These are phyloP conservation scores for Sugiyamaella paludigena DNA, from an alignment of 1,139 yeast species.

Conservation along the genomic window DNA sequence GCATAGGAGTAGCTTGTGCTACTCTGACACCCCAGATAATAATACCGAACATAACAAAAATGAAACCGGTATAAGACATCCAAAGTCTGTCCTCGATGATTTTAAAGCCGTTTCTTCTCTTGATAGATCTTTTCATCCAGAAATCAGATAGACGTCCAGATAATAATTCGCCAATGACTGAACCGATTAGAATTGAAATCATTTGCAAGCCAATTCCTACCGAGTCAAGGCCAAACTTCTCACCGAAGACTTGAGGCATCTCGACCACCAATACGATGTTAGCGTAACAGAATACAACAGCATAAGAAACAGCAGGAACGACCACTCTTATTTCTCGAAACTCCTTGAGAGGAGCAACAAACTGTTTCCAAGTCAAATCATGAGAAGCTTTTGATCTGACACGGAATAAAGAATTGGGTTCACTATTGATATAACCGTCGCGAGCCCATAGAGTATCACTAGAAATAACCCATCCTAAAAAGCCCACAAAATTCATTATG, in stretches of 20 bases:
- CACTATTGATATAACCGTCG: constrained; percentile 3
- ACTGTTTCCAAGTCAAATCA: background rate
- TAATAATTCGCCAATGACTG: constrained; percentile 32
- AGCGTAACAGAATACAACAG: constrained; percentile 33
- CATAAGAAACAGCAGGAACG: constrained; percentile 28
- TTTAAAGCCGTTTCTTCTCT: constrained; percentile 21
- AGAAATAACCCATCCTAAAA: constrained; percentile 16
- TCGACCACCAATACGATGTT: constrained; percentile 34
- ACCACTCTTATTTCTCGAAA: constrained; percentile 13
- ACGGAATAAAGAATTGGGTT: background rate
- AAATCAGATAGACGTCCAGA: constrained; percentile 35
- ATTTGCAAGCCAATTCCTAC: constrained; percentile 34
- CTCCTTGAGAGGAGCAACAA: constrained; percentile 12
- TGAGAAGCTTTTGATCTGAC: background rate
- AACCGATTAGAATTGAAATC: constrained; percentile 33
- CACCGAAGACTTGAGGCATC: constrained; percentile 33
- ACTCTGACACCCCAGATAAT: constrained; percentile 34
- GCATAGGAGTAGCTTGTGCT: constrained; percentile 27
- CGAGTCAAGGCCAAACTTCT: constrained; percentile 29
- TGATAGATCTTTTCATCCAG: constrained; percentile 31
- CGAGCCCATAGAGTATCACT: constrained; percentile 23
- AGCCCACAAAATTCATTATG: constrained; percentile 18
- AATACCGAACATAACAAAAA: constrained; percentile 31
- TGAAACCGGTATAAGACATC: constrained; percentile 32
- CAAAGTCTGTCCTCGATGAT: constrained; percentile 31